Base-by-base conservation (phyloP, 2,329 filamentous ascomycete species). In the Paecilomyces niveus region DNA sequence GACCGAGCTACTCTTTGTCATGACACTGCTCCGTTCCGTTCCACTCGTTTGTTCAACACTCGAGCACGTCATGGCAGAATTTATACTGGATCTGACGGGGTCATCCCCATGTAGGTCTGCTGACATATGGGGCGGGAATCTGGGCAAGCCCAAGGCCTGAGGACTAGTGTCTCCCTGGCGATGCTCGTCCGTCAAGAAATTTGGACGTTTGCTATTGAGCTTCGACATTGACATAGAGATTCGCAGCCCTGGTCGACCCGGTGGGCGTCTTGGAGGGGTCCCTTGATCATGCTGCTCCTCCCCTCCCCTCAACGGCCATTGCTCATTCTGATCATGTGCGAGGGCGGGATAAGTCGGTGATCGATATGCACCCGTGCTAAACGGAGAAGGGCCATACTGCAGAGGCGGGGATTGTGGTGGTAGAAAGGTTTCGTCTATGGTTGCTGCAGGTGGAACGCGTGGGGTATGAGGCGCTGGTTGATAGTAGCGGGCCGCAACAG, bases 21-120 rank as follows among this genome's bases (percentile, higher is more conserved):
- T 72, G 54, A 94, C 81, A 68, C 92, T 96, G 72, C 90, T 95
- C 61, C 90, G 83, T 69, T 93, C 90, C 1, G 90, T 95, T n/a
- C 83, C 82, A 62, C 82, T 83, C 6, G 78, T 68, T 51, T 83
- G 82, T 55, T 83, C 74, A 49, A 80, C 74, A 67, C 83, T 86
- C 15, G 84, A 87, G 57, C 80, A 83, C 3, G 85, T 88, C 69
- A 84, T 74, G 26, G 79, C 81, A 3, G 85, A 88, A 57, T 84
- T 80, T 62, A 83, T 80, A 62, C 85, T 87, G 13, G 82, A 80
- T 24, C 85, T 78, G 24, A 81, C 70, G 5, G 65, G 63, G 55
- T 70, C 68, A 32, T 73, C 68, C 35, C 65, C 64, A 35, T 69
- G 63, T 45, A 64, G 54, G 45, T 75, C 74, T n/a, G 67, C 55